Conservation (phyloP, 2,329 filamentous ascomycete species). For the Ophiocordyceps sinensis region DNA sequence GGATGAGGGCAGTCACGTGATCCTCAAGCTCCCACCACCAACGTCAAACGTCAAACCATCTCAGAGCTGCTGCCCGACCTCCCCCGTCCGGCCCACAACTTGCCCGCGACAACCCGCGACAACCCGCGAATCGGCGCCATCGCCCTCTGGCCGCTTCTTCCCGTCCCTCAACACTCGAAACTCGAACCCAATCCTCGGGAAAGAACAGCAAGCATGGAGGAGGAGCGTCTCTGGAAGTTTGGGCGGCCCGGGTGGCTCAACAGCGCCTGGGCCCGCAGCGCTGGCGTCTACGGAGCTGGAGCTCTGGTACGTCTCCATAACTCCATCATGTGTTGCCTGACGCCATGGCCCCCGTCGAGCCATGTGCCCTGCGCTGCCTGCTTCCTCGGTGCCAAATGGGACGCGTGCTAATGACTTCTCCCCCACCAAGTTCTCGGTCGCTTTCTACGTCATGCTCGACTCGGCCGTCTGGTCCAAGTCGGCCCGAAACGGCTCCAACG, state of each 20-base stretch:
- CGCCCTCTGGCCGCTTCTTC: too few species aligned
- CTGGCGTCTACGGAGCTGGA: constrained; percentile 48
- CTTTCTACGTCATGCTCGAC: constrained; percentile 56
- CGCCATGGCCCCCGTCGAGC: too few species aligned
- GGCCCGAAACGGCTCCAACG: constrained; percentile 39
- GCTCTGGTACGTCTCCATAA: constrained; percentile 36
- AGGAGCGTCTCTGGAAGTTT: constrained; percentile 55
- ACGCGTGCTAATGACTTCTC: not conserved
- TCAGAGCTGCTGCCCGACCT: too few species aligned
- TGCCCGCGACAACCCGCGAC: too few species aligned
- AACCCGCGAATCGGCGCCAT: too few species aligned
- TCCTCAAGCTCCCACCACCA: too few species aligned
- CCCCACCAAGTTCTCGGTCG: constrained; percentile 45
- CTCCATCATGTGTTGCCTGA: not conserved
- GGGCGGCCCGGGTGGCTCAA: constrained; percentile 52
- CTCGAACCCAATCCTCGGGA: too few species aligned
- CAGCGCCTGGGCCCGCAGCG: constrained; percentile 47
- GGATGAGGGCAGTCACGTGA: too few species aligned
- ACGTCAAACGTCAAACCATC: too few species aligned
- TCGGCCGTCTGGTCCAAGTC: constrained; percentile 53
- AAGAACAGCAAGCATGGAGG: constrained; percentile 31
- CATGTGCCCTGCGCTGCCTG: not conserved
- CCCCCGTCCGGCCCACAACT: too few species aligned
- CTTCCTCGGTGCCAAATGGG: constrained; percentile 4
- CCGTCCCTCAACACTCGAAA: too few species aligned